Evolutionary conservation across 345 rosid species (phyloP).

Genomic region (Microthlaspi erraticum): DNA sequence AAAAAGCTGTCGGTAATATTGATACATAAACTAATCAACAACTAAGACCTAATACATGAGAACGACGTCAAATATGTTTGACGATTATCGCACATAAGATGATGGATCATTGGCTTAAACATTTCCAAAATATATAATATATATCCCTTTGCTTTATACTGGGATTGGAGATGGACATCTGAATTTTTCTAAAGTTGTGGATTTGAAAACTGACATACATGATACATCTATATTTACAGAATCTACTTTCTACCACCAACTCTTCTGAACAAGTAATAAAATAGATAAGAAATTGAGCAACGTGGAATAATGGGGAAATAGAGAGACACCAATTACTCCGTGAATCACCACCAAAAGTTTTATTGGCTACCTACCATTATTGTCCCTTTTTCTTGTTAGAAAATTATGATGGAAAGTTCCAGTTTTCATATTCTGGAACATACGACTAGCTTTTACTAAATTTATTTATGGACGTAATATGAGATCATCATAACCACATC

Average conservation of each 20-base stretch:
- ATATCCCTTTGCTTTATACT: conserved; percentile 1
- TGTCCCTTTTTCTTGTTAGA: conserved; percentile 39
- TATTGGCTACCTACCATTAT: conserved; percentile 39
- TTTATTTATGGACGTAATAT: background rate
- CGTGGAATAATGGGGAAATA: background rate
- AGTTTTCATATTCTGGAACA: background rate
- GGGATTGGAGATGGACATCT: conserved; percentile 17
- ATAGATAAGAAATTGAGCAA: conserved; percentile 19
- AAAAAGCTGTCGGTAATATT: conserved; percentile 36
- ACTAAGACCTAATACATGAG: conserved; percentile 40
- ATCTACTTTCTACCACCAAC: conserved; percentile 13
- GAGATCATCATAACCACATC: conserved; percentile 16
- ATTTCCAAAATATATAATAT: background rate
- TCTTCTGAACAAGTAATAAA: background rate
- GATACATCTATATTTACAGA: conserved; percentile 15
- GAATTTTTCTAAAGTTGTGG: background rate
- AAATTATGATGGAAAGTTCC: conserved; percentile 36
- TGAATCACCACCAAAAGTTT: conserved; percentile 28
- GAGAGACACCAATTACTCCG: conserved; percentile 27
- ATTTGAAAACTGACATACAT: conserved; percentile 13
- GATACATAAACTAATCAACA: conserved; percentile 30
- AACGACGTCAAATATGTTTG: conserved; percentile 16
- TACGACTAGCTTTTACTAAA: background rate
- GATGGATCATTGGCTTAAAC: conserved; percentile 3
- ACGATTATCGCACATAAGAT: background rate